Evolutionary conservation across 2,329 filamentous ascomycete species (phyloP).

Genomic region (Penicillium sp.): DNA sequence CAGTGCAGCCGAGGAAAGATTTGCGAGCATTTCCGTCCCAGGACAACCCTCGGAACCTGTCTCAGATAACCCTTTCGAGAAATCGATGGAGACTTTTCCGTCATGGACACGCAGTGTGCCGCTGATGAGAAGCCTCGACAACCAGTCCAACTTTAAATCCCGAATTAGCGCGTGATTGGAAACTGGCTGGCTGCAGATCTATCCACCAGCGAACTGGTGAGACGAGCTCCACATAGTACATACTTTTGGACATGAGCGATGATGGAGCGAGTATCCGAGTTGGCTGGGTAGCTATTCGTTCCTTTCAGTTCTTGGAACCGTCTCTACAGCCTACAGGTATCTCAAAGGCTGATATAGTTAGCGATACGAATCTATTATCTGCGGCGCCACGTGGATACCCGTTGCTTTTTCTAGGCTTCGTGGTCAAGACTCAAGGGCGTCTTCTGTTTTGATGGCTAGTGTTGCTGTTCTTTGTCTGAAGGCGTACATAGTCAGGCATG

Average conservation of each 20-base stretch:
- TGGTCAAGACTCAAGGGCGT: background rate
- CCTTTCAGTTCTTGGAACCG: no score
- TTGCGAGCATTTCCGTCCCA: constrained; percentile 1
- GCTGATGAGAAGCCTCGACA: constrained; percentile 13
- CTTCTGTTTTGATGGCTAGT: background rate
- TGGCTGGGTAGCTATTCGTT: background rate
- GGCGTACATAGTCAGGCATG: background rate
- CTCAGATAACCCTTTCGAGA: constrained; percentile 9
- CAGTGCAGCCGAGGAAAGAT: constrained; percentile 1
- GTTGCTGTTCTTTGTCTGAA: no score
- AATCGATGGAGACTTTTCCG: constrained; percentile 6
- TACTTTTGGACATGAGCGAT: background rate
- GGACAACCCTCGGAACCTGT: constrained; percentile 4
- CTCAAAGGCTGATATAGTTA: background rate
- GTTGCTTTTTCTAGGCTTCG: background rate
- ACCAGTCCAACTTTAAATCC: constrained; percentile 21
- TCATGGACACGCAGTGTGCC: constrained; percentile 8
- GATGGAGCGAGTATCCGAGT: background rate
- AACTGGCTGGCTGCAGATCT: constrained; percentile 29
- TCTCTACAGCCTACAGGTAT: no score
- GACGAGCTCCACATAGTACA: background rate
- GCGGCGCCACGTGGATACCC: constrained; percentile 2
- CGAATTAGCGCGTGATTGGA: constrained; percentile 29
- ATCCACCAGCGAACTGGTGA: constrained; percentile 1
- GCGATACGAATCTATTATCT: background rate